phyloP scores from a whole-genome alignment of 2,329 filamentous ascomycete species.

The Phaeophleospora eucalypticola region DNA sequence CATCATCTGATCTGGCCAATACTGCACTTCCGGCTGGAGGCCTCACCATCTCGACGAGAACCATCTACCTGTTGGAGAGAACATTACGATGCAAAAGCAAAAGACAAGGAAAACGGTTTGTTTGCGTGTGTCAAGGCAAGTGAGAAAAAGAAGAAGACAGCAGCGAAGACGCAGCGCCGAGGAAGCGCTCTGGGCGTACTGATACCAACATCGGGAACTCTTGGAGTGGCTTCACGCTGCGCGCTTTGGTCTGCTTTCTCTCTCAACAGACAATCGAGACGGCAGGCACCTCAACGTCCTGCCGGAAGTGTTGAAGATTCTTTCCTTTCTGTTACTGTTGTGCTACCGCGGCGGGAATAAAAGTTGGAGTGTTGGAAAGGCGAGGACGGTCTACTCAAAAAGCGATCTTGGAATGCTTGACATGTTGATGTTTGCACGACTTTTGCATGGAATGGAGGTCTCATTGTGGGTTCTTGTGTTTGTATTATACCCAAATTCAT shows the following conservation, averaged over 20 bases:
- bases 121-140: not conserved
- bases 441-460: too few species aligned
- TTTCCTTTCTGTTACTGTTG: not conserved
- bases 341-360: too few species aligned
- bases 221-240: not conserved
- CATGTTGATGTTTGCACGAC: not conserved
- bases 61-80: not conserved
- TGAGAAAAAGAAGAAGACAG: too few species aligned
- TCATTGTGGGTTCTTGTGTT: not conserved
- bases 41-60: too few species aligned
- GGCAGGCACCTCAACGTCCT: not conserved
- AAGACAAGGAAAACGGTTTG: not conserved
- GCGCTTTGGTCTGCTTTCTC: too few species aligned
- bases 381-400: not conserved
- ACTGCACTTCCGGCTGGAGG: too few species aligned
- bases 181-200: not conserved
- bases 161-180: not conserved
- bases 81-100: too few species aligned
- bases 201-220: not conserved
- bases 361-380: not conserved
- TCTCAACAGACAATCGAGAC: not conserved
- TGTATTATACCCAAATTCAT: not conserved
- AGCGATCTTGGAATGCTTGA: not conserved
- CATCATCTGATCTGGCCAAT: slow-evolving; percentile 76
- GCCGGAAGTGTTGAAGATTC: not conserved